Percentiles rank a stretch among this genome's conserved stretches.
Evolutionary conservation across 2,329 filamentous ascomycete species (phyloP).

Genomic region (Trichoderma simmonsii): DNA sequence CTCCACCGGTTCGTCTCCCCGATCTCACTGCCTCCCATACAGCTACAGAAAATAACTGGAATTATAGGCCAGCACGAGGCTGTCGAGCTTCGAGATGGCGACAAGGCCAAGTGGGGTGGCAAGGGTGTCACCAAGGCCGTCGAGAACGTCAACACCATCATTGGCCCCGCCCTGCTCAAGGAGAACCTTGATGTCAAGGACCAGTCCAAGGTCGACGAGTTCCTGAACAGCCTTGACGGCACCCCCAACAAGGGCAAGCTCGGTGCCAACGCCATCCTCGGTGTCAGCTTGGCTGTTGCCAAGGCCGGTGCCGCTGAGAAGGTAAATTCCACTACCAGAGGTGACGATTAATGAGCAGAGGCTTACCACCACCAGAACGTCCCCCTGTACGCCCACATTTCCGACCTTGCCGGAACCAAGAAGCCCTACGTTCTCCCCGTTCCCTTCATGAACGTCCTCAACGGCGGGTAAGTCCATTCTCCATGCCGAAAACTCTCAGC

Average conservation of each 20-base stretch:
- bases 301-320: constrained; percentile 90
- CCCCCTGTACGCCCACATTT: constrained; percentile 83
- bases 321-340: constrained; percentile 38
- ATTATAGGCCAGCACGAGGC: constrained; percentile 78
- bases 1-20: constrained; percentile 70
- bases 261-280: constrained; percentile 84
- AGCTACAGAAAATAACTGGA: constrained; percentile 29
- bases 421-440: constrained; percentile 88
- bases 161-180: constrained; percentile 79
- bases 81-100: constrained; percentile 85
- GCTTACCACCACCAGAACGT: constrained; percentile 51
- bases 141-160: constrained; percentile 77
- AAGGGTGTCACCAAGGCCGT: constrained; percentile 88
- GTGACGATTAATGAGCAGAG: background rate
- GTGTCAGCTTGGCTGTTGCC: constrained; percentile 78
- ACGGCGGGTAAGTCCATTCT: constrained; percentile 57
- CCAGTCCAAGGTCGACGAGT: constrained; percentile 78
- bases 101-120: constrained; percentile 81
- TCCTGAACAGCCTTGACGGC: constrained; percentile 82
- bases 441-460: constrained; percentile 91
- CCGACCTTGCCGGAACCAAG: constrained; percentile 83
- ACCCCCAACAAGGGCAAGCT: constrained; percentile 84
- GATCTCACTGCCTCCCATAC: constrained; percentile 23
- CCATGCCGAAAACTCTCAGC: background rate
- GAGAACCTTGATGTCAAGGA: constrained; percentile 81